These are phyloP conservation scores for Phytophthora sansomeana DNA, from an alignment of 352 stramenopile genomes.

Conservation along the genomic window DNA sequence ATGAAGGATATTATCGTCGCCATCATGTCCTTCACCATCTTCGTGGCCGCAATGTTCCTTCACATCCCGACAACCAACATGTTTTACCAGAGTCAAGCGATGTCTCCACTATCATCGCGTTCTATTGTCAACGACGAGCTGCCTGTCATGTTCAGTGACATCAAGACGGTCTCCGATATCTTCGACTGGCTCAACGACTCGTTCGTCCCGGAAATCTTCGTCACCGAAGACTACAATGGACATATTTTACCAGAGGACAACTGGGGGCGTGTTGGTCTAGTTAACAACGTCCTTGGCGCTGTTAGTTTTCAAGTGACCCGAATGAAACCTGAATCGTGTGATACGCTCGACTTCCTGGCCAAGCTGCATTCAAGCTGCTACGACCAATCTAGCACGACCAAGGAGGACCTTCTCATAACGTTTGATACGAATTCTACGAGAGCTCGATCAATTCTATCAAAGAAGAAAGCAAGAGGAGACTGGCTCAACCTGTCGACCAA, in stretches of 20 bases:
- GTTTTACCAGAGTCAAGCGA: slow-evolving; percentile 41
- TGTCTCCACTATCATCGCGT: slow-evolving; percentile 36
- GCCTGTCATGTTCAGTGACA: slow-evolving; percentile 47
- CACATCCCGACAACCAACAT: slow-evolving; percentile 49
- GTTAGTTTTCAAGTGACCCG: slow-evolving; percentile 38
- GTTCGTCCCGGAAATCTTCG: slow-evolving; percentile 52
- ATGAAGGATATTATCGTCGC: slow-evolving; percentile 45
- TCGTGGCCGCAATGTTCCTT: slow-evolving; percentile 52
- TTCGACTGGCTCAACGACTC: slow-evolving; percentile 57
- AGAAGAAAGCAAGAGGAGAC: slow-evolving; percentile 26
- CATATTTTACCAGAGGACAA: slow-evolving; percentile 35
- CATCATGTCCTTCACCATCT: slow-evolving; percentile 47
- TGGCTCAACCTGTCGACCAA: slow-evolving; percentile 42
- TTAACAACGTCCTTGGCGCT: slow-evolving; percentile 51
- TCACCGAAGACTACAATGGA: slow-evolving; percentile 55
- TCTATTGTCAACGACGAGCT: slow-evolving; percentile 14
- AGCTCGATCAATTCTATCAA: slow-evolving; percentile 14
- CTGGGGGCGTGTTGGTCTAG: slow-evolving; percentile 34
- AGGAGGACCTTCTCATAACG: slow-evolving; percentile 22
- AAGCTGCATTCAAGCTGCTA: slow-evolving; percentile 44
- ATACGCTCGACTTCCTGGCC: slow-evolving; percentile 23
- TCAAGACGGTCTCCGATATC: slow-evolving; percentile 38
- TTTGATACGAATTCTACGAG: slow-evolving; percentile 30
- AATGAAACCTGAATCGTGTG: slow-evolving; percentile 19
- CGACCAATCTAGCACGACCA: slow-evolving; percentile 20